These are phyloP conservation scores for Solanum boliviense DNA, from an alignment of 257 asterid genomes.

Conservation along the genomic window DNA sequence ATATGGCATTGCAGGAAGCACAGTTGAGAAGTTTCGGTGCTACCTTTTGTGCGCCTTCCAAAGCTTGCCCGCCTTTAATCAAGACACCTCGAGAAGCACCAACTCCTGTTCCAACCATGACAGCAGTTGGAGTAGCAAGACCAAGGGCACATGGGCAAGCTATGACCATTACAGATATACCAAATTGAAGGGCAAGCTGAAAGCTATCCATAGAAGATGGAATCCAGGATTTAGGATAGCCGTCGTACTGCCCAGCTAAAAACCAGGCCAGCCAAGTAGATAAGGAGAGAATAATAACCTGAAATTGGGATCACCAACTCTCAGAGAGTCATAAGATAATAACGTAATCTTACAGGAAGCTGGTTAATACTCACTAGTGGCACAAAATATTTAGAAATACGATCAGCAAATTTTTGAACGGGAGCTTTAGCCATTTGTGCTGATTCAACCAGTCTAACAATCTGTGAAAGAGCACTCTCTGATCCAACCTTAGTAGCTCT, in stretches of 20 bases:
- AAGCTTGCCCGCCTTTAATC: conserved; percentile 27
- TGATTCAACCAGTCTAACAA: conserved; percentile 42
- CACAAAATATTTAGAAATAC: conserved; percentile 32
- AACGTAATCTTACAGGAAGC: not conserved
- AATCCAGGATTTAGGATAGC: conserved; percentile 29
- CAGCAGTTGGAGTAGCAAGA: conserved; percentile 43
- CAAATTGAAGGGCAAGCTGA: conserved; percentile 34
- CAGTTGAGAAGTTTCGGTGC: not conserved
- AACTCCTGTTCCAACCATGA: conserved; percentile 40
- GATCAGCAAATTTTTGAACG: conserved; percentile 45
- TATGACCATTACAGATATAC: conserved; percentile 37
- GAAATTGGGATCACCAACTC: not conserved
- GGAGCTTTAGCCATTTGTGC: conserved; percentile 67
- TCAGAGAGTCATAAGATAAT: not conserved
- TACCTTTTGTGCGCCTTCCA: conserved; percentile 28
- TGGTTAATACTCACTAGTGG: conserved; percentile 25
- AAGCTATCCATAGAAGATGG: conserved; percentile 28
- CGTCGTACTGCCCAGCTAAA: conserved; percentile 12
- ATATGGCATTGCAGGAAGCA: not conserved
- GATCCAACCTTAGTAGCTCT: conserved; percentile 62
- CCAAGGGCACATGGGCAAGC: conserved; percentile 52
- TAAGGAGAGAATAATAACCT: conserved; percentile 30
- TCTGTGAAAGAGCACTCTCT: conserved; percentile 61
- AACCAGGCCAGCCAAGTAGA: conserved; percentile 35
- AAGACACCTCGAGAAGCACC: conserved; percentile 33